Base-by-base conservation (phyloP, 441 rosid genomes). In the Populus hybrid region DNA sequence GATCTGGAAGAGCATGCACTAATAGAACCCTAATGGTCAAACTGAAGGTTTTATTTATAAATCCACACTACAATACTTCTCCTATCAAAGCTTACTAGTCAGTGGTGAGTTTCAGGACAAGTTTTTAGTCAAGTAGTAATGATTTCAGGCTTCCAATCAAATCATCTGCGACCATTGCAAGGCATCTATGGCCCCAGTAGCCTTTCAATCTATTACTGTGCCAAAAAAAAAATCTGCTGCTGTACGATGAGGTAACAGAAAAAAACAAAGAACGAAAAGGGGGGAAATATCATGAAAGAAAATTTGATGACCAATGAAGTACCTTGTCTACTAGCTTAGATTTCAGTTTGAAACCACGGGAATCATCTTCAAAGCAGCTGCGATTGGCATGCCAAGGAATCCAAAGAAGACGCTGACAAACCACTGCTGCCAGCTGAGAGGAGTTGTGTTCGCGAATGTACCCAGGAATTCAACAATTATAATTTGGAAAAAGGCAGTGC, bases 361-460 rank as follows among this genome's bases (percentile, higher is more conserved):
- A 4, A 92, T 83, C 90, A 88, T 78, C 78, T 92, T 92, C 72
- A 89, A 67, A 74, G 82, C 88, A 42, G 93, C 94, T 21, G 94
- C 90, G 6, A 92, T 80, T 36, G 97, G 97, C 97, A 92, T 90
- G 63, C 94, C 94, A 12, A 92, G 88, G 84, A 92, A 92, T 53
- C 97, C 95, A 69, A 91, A 72, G 31, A 77, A 79, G 5, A 91
- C 77, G 72, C 94, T 88, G 16, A 76, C 63, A 16, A 89, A 83
- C 98, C 95, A 92, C 74, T 90, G 92, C 79, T 70, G 72, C 83
- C 89, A 82, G 40, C 74, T 87, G 75, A 92, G 83, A 70, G 86
- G 88, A 83, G 84, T 82, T 5, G 93, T 91, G 84, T 87, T 85
- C 2, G 97, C 98, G 70, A 92, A 91, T 64, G 84, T 90, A 78